These are phyloP conservation scores for Tubosaeta sp. DNA, from an alignment of 768 basidiomycete species.

Conservation along the genomic window DNA sequence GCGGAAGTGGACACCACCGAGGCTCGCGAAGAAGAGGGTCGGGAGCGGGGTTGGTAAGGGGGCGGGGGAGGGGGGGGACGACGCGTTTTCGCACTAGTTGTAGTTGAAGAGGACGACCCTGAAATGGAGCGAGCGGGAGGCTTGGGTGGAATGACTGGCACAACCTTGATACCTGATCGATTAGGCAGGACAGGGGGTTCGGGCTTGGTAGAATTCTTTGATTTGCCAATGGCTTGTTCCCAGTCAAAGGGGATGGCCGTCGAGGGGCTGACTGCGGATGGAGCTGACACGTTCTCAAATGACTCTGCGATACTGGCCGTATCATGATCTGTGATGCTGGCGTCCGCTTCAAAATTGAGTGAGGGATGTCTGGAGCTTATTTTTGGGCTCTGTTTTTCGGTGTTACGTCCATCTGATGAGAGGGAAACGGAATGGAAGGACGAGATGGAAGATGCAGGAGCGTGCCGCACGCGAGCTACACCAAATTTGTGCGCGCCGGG, in stretches of 20 bases:
- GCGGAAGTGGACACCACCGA: slow-evolving; percentile 36
- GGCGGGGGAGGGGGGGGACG: slow-evolving; percentile 38
- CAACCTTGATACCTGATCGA: slow-evolving; percentile 33
- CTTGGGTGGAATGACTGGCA: slow-evolving; percentile 23
- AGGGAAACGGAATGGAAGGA: slow-evolving; percentile 83
- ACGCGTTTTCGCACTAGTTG: slow-evolving; percentile 36
- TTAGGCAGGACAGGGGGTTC: slow-evolving; percentile 47
- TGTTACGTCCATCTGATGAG: slow-evolving; percentile 52
- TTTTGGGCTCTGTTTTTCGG: slow-evolving; percentile 14
- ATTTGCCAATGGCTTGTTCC: slow-evolving; percentile 41
- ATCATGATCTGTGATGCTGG: slow-evolving; percentile 40
- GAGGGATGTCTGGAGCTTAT: slow-evolving; percentile 37
- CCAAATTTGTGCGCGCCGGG: slow-evolving; percentile 35
- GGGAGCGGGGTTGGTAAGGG: slow-evolving; percentile 23
- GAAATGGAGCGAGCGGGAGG: slow-evolving; percentile 32
- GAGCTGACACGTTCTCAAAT: slow-evolving; percentile 62
- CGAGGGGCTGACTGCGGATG: slow-evolving; percentile 51
- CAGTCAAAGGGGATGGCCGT: slow-evolving; percentile 47
- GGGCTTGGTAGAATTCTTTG: slow-evolving; percentile 24
- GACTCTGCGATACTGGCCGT: slow-evolving; percentile 63
- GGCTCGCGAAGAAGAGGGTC: slow-evolving; percentile 33
- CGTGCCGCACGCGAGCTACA: slow-evolving; percentile 41
- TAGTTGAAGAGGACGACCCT: slow-evolving; percentile 34
- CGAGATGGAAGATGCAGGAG: slow-evolving; percentile 66
- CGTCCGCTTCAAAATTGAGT: slow-evolving; percentile 43